A percentile compares a stretch with the other conserved stretches of the same genome.
These are phyloP conservation scores for Xylaria grammica DNA, from an alignment of 495 filamentous ascomycete species.

Conservation along the genomic window DNA sequence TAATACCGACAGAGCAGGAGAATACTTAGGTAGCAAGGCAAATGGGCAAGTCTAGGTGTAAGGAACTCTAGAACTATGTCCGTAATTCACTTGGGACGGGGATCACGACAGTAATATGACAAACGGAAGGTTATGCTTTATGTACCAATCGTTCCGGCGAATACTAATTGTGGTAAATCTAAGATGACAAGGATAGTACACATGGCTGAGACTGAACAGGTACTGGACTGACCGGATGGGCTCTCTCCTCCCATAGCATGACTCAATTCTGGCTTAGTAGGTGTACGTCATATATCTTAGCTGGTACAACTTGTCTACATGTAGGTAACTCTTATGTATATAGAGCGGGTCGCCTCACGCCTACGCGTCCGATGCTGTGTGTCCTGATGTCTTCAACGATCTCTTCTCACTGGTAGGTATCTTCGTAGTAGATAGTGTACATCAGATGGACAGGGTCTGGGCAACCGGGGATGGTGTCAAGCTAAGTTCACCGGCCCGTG, in stretches of 20 bases:
- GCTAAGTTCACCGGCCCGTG: not conserved
- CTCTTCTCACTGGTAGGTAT: not conserved
- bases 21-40: slow-evolving; percentile 3
- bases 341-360: slow-evolving; percentile 13
- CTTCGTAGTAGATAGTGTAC: too few species aligned
- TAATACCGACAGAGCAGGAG: not conserved
- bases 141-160: not conserved
- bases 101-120: slow-evolving; percentile 2
- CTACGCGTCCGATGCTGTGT: slow-evolving; percentile 3
- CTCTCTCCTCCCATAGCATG: not conserved
- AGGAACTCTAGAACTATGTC: slow-evolving; percentile 2
- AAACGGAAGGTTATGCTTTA: not conserved
- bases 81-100: slow-evolving; percentile 7
- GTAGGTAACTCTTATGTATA: not conserved
- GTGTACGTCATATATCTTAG: not conserved
- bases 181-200: slow-evolving; percentile 3
- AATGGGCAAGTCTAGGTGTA: slow-evolving; percentile 3
- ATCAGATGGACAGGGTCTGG: too few species aligned
- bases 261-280: not conserved
- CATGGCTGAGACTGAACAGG: not conserved
- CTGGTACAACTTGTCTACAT: not conserved
- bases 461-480: too few species aligned
- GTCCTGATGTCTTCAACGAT: not conserved
- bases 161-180: too few species aligned
- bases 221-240: too few species aligned